A percentile compares a stretch with the other conserved stretches of the same genome.
These are phyloP conservation scores for Lipomyces sp. DNA, from an alignment of 805 yeast species.

Conservation along the genomic window DNA sequence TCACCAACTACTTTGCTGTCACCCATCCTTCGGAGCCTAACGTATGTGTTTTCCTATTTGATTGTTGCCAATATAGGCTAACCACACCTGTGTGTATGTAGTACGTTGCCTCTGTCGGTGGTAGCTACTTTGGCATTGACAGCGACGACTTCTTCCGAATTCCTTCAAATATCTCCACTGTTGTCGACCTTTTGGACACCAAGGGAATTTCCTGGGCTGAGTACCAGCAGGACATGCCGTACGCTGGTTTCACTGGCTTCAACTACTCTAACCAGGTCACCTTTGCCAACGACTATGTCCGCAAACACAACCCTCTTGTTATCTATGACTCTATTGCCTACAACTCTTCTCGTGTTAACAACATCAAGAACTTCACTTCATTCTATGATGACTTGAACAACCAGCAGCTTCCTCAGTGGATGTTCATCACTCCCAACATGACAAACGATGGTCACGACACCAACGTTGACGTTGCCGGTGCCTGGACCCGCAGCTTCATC, in stretches of 20 bases:
- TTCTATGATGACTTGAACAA: constrained; percentile 51
- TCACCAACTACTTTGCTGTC: constrained; percentile 58
- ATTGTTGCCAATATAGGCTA: background rate
- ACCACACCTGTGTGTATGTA: background rate
- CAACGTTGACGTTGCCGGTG: constrained; percentile 53
- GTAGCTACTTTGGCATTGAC: constrained; percentile 57
- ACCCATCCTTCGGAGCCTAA: constrained; percentile 63
- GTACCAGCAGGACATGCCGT: constrained; percentile 59
- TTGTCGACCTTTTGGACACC: constrained; percentile 56
- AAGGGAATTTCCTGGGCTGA: constrained; percentile 58
- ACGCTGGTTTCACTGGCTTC: constrained; percentile 58
- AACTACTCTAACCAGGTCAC: constrained; percentile 52
- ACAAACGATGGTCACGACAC: constrained; percentile 59
- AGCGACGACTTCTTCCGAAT: constrained; percentile 53
- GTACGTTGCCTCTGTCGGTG: constrained; percentile 55
- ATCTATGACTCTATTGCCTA: constrained; percentile 50
- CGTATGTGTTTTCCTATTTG: constrained; percentile 22
- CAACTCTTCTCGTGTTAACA: constrained; percentile 48
- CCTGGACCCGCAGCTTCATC: constrained; percentile 54
- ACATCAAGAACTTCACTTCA: constrained; percentile 56
- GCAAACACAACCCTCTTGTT: constrained; percentile 59
- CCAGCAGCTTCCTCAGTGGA: constrained; percentile 56
- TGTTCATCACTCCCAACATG: constrained; percentile 60
- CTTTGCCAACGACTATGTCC: constrained; percentile 54
- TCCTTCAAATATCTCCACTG: constrained; percentile 54